Evolutionary conservation across 768 basidiomycete genomes (phyloP).

Genomic region (Gymnopilus dilepis): DNA sequence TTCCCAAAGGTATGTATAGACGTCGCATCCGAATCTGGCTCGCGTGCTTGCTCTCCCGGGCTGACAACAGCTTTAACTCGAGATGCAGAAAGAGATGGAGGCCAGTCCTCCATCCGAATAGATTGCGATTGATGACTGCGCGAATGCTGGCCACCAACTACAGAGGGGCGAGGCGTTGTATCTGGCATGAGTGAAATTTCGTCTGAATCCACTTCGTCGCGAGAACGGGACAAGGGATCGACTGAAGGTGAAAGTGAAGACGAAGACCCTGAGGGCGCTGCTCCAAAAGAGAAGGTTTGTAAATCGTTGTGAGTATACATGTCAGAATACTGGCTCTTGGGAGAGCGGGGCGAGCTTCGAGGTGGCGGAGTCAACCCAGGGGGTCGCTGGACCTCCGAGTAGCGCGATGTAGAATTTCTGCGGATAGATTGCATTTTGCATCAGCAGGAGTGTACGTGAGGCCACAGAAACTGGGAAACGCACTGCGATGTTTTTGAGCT

Average conservation of each 20-base stretch:
- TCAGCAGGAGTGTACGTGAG: slow-evolving; percentile 5
- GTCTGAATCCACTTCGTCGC: slow-evolving; percentile 43
- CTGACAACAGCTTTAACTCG: slow-evolving; percentile 15
- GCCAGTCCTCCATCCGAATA: slow-evolving; percentile 19
- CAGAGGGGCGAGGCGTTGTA: slow-evolving; percentile 57
- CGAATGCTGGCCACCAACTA: slow-evolving; percentile 38
- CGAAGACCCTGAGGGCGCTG: slow-evolving; percentile 37
- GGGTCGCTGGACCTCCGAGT: slow-evolving; percentile 10
- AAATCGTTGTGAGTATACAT: slow-evolving; percentile 51
- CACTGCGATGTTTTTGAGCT: slow-evolving; percentile 18
- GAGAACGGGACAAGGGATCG: slow-evolving; percentile 42
- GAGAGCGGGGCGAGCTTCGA: slow-evolving; percentile 17
- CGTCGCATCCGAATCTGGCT: slow-evolving; percentile 42
- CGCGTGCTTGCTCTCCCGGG: slow-evolving; percentile 19
- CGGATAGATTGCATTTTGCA: background rate
- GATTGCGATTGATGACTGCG: slow-evolving; percentile 40
- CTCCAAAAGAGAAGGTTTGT: slow-evolving; percentile 53
- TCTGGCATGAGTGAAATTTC: slow-evolving; percentile 42
- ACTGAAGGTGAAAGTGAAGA: slow-evolving; percentile 35
- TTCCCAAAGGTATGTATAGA: slow-evolving; percentile 57
- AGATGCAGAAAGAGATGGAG: slow-evolving; percentile 19
- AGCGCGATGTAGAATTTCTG: slow-evolving; percentile 15
- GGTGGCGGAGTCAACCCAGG: slow-evolving; percentile 19
- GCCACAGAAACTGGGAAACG: slow-evolving; percentile 8
- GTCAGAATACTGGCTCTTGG: slow-evolving; percentile 30